Percentiles rank a stretch among this genome's conserved stretches.
Conservation (phyloP, 2,329 filamentous ascomycete species). For the Talaromyces sp. region DNA sequence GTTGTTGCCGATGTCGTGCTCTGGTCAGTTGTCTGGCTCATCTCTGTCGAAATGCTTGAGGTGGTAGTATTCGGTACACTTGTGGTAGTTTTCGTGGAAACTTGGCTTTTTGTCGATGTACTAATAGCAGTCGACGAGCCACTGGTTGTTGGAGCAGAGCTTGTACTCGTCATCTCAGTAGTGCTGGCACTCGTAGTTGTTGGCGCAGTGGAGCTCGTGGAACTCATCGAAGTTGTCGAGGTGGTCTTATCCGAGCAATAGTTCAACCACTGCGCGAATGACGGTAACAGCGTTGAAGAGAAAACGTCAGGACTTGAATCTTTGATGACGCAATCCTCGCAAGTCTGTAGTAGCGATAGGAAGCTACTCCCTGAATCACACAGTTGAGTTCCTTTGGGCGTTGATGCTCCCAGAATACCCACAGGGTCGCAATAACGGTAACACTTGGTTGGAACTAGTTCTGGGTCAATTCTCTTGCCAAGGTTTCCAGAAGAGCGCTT, state of each 20-base stretch:
- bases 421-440: not conserved
- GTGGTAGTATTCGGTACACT: not conserved
- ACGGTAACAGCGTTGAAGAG: conserved; percentile 12
- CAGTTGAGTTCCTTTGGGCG: not conserved
- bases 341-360: conserved; percentile 7
- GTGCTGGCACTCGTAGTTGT: conserved; percentile 1
- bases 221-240: not conserved
- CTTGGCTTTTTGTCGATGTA: not conserved
- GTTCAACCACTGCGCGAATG: conserved; percentile 20
- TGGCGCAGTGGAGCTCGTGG: not conserved
- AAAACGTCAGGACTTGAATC: not conserved
- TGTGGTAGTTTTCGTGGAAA: not conserved
- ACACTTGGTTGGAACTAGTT: not conserved
- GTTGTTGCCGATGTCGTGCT: not conserved
- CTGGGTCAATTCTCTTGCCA: not conserved
- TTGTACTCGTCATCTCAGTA: not conserved
- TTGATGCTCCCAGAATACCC: not conserved
- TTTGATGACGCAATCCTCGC: conserved; percentile 2
- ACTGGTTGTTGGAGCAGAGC: not conserved
- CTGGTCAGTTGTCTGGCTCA: not conserved
- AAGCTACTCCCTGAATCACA: conserved; percentile 17
- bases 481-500: not conserved
- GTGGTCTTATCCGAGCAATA: conserved; percentile 14
- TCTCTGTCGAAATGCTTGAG: not conserved
- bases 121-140: too few relatives aligned